These are phyloP conservation scores for Deinandra increscens DNA, from an alignment of 129 eudicot species.

Conservation along the genomic window DNA sequence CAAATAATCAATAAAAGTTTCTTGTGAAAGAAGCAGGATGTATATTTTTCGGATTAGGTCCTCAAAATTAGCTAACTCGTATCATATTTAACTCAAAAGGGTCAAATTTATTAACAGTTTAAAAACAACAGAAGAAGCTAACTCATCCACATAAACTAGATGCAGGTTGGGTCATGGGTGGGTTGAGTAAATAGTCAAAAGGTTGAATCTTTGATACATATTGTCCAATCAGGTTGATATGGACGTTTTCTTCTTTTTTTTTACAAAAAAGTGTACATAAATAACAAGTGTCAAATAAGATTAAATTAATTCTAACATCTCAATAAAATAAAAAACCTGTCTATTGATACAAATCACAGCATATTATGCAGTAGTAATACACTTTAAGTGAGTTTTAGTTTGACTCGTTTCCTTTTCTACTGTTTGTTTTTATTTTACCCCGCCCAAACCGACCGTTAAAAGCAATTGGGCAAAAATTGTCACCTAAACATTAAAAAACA, in stretches of 20 bases:
- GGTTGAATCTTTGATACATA: background rate
- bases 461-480: background rate
- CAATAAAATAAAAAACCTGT: background rate
- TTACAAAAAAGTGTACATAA: background rate
- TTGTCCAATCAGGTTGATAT: background rate
- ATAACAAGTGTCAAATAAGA: background rate
- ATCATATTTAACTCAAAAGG: background rate
- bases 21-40: too few relatives aligned
- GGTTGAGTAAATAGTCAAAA: background rate
- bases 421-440: slow-evolving; percentile 1
- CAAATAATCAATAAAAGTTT: too few relatives aligned
- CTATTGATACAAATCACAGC: background rate
- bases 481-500: background rate
- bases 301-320: background rate
- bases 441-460: background rate
- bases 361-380: background rate
- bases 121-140: background rate
- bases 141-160: too few relatives aligned
- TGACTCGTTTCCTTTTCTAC: background rate
- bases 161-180: background rate
- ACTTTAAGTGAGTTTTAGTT: background rate
- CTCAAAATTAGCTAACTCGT: background rate
- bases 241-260: background rate
- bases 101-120: background rate
- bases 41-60: background rate